phyloP scores from a whole-genome alignment of 768 basidiomycete species.

The Amanita phalloides region DNA sequence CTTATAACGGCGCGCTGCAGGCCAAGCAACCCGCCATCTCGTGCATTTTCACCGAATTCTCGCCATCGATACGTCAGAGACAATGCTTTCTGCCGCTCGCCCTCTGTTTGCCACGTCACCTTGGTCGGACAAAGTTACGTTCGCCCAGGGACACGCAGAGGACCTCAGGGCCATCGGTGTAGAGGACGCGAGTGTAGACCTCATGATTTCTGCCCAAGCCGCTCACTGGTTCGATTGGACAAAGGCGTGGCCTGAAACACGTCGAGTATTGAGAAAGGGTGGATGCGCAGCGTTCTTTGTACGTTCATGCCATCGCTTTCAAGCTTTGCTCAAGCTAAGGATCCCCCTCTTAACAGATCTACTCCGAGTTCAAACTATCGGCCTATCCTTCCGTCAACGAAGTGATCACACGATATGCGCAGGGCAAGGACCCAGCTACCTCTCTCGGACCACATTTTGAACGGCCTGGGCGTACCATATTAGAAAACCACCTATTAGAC shows the following conservation, averaged over 20 bases:
- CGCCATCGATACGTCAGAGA: constrained; percentile 65
- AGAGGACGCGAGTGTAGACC: constrained; percentile 43
- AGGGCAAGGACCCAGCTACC: constrained; percentile 40
- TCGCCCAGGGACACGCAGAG: constrained; percentile 38
- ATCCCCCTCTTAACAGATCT: constrained; percentile 22
- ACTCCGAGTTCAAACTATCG: constrained; percentile 68
- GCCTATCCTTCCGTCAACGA: constrained; percentile 45
- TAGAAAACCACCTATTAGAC: constrained; percentile 59
- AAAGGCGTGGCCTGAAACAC: constrained; percentile 59
- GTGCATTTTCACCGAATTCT: constrained; percentile 44
- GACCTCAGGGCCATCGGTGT: constrained; percentile 32
- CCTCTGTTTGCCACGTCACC: constrained; percentile 11
- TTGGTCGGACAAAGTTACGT: constrained; percentile 12
- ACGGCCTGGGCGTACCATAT: constrained; percentile 67
- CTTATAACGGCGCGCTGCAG: constrained; percentile 12
- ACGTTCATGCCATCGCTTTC: constrained; percentile 7
- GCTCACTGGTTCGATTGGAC: constrained; percentile 77
- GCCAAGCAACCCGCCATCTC: constrained; percentile 59
- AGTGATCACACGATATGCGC: constrained; percentile 51
- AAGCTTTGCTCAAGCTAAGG: too few relatives aligned
- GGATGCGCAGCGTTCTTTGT: constrained; percentile 75
- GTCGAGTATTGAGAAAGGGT: constrained; percentile 44
- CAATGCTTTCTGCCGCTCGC: constrained; percentile 55
- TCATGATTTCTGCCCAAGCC: constrained; percentile 64
- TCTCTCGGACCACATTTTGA: constrained; percentile 71